A percentile compares a stretch with the other conserved stretches of the same genome.
These are phyloP conservation scores for Heracleum sosnowskyi DNA, from an alignment of 129 eudicot species.

Conservation along the genomic window DNA sequence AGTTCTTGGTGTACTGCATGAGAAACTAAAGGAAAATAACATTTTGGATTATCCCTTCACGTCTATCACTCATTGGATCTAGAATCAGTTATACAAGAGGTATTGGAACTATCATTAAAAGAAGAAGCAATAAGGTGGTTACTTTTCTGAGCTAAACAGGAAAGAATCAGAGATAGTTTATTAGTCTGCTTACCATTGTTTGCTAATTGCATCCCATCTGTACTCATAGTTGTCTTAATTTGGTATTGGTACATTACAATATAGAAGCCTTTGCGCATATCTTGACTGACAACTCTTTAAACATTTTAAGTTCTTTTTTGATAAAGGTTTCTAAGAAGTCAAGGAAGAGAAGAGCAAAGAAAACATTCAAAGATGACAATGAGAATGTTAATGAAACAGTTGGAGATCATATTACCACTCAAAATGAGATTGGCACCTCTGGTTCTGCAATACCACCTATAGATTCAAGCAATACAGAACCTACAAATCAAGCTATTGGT, in stretches of 20 bases:
- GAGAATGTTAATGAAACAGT: slow-evolving; percentile 27
- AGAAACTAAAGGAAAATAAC: not conserved
- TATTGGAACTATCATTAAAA: not conserved
- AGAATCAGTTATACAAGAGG: not conserved
- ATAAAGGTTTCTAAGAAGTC: slow-evolving; percentile 70
- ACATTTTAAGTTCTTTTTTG: not conserved
- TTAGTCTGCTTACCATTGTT: not conserved
- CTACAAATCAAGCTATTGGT: slow-evolving; percentile 17
- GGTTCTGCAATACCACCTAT: slow-evolving; percentile 31
- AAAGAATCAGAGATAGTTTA: not conserved
- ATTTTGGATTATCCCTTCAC: not conserved
- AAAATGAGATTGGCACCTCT: slow-evolving; percentile 21
- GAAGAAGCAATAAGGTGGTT: not conserved
- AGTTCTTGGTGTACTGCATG: not conserved
- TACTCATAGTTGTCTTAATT: not conserved
- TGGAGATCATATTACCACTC: slow-evolving; percentile 31
- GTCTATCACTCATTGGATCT: not conserved
- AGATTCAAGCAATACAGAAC: slow-evolving; percentile 20
- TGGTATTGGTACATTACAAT: not conserved
- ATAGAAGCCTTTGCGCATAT: not conserved
- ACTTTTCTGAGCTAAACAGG: not conserved
- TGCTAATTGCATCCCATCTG: not conserved
- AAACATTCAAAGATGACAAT: slow-evolving; percentile 28
- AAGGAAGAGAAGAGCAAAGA: slow-evolving; percentile 57
- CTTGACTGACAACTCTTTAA: not conserved